Percentiles rank a stretch among this genome's conserved stretches.
Conservation (phyloP, 441 rosid genomes). For the Biscutella auriculata region DNA sequence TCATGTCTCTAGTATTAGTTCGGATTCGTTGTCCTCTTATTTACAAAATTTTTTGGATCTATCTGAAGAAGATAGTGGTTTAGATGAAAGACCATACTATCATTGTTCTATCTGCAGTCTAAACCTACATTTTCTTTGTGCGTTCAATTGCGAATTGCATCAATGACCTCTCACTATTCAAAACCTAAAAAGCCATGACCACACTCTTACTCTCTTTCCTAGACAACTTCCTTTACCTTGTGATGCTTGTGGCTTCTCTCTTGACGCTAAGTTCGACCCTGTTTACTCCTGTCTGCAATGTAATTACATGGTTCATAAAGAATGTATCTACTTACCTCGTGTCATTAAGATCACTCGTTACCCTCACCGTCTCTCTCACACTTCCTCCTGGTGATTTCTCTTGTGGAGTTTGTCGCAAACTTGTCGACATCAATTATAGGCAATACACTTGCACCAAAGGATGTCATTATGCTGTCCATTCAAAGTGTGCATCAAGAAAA, state of each 20-base stretch:
- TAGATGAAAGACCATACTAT: neutral
- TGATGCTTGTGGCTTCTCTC: neutral
- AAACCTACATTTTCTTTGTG: neutral
- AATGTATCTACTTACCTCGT: neutral
- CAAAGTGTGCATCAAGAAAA: neutral
- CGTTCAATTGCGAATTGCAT: too few relatives aligned
- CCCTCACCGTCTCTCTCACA: neutral
- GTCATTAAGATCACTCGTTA: neutral
- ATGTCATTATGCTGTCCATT: neutral
- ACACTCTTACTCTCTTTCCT: neutral
- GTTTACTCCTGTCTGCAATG: constrained; percentile 1
- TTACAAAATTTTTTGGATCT: too few relatives aligned
- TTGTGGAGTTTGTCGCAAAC: constrained; percentile 2
- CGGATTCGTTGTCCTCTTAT: too few relatives aligned
- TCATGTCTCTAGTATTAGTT: too few relatives aligned
- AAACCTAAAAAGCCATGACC: neutral
- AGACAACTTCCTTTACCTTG: neutral
- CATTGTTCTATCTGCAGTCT: neutral
- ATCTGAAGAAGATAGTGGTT: too few relatives aligned
- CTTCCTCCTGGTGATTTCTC: neutral
- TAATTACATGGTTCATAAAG: neutral
- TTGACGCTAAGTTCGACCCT: neutral
- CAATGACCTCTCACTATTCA: neutral
- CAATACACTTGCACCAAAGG: neutral
- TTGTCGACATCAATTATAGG: neutral